Evolutionary conservation across 2,329 filamentous ascomycete species (phyloP), one percentile per base, ranked within the genome.

Genomic region (Aureobasidium sp.): DNA sequence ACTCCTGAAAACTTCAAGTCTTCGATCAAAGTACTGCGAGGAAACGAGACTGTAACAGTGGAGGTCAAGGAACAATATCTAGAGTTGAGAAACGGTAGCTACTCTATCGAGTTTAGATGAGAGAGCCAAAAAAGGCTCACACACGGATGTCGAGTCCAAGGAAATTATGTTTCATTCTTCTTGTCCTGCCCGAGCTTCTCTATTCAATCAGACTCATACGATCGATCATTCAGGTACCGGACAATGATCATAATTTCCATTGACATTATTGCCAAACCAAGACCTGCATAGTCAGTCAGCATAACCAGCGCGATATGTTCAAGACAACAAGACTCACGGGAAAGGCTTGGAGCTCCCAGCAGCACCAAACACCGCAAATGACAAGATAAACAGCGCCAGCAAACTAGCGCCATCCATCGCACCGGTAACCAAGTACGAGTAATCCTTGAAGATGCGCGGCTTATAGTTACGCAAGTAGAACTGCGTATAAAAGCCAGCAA

Each of bases 221-320:
- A 12, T 53, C 20, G 9, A 22, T 22, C 5, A 55, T 2, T 55
- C 51, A 6, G 51, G 25, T 15, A 55, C 51, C 1, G 80, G 80
- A 65, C 80, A 82, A 42, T 75, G 70, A 66, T 83, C 81, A 51
- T 79, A 80, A 66, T 78, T 74, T 1, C 79, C 80, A 27, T 77
- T 68, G 0, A 65, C 70, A 34, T 82, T 81, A 57, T 83, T 84
- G 0, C 81, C 81, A 80, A 81, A 83, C 81, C 81, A 84, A 1
- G 67, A 69, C 31, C 45, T 48, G 45, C 0, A 80, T 80, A 17
- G 66, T 83, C 82, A 0, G 77, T 74, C 11, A 72, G 67, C 0
- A 6, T 63, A 63, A 34, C 59, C 64, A 9, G 57, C 41, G 9
- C 20, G 3, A 29, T 14, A 52, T 15, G 20, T 7, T 3, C 12